Conservation (phyloP, 345 rosid genomes). For the Linum tenue region DNA sequence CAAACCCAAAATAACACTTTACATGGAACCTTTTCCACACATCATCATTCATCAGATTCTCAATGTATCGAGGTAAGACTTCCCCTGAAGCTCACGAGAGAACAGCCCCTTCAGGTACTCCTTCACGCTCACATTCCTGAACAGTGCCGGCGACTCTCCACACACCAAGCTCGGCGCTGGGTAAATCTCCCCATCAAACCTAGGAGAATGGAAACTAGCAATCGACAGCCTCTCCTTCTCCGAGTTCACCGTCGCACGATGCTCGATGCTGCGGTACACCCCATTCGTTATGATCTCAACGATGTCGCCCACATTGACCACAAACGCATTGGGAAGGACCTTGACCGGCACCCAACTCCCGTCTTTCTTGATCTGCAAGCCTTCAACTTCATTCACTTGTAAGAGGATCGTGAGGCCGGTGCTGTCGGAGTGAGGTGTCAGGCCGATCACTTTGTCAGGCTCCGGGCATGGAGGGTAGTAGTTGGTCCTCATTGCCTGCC, state of each 20-base stretch:
- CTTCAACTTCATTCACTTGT: slow-evolving; percentile 26
- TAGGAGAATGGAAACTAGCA: slow-evolving; percentile 32
- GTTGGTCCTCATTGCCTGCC: slow-evolving; percentile 23
- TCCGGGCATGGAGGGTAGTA: slow-evolving; percentile 31
- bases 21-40: no score
- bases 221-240: slow-evolving; percentile 38
- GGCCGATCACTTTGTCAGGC: slow-evolving; percentile 24
- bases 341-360: slow-evolving; percentile 29
- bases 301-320: slow-evolving; percentile 30
- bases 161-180: slow-evolving; percentile 38
- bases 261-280: slow-evolving; percentile 37
- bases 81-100: slow-evolving; percentile 30
- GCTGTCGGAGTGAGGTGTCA: slow-evolving; percentile 27
- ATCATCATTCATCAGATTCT: slow-evolving; percentile 7
- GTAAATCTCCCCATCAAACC: slow-evolving; percentile 24
- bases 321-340: slow-evolving; percentile 25
- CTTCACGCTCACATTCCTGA: slow-evolving; percentile 23
- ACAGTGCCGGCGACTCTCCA: slow-evolving; percentile 20
- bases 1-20: background rate
- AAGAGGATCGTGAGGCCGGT: slow-evolving; percentile 22
- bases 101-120: slow-evolving; percentile 34
- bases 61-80: slow-evolving; percentile 36
- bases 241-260: slow-evolving; percentile 33
- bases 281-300: slow-evolving; percentile 37
- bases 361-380: slow-evolving; percentile 25